phyloP scores from a whole-genome alignment of 2,329 filamentous ascomycete genomes.

The Sphaerulina vaccinii region DNA sequence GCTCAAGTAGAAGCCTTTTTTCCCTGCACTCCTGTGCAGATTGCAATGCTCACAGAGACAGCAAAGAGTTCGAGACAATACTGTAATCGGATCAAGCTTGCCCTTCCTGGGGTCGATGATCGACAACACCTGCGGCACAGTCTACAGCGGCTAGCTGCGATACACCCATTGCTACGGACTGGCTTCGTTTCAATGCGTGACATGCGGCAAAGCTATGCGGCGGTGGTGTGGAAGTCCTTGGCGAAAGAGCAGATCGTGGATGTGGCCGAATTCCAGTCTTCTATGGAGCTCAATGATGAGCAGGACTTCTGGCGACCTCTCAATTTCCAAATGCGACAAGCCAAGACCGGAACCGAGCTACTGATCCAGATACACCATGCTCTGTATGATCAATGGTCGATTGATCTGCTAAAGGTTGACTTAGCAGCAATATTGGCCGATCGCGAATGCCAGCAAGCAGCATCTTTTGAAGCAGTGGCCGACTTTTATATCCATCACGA shows the following conservation, averaged over 20 bases:
- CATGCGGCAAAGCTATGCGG: constrained; percentile 53
- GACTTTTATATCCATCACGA: constrained; percentile 43
- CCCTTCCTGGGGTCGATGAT: constrained; percentile 43
- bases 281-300: constrained; percentile 24
- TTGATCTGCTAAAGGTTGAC: constrained; percentile 69
- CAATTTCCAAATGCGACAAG: constrained; percentile 54
- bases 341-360: constrained; percentile 32
- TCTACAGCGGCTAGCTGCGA: constrained; percentile 50
- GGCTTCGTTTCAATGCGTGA: constrained; percentile 62
- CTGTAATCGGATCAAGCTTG: constrained; percentile 72
- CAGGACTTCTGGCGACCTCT: constrained; percentile 59
- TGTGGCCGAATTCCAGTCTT: constrained; percentile 18
- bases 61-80: constrained; percentile 60
- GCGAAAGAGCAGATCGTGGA: constrained; percentile 32
- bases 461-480: constrained; percentile 62
- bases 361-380: constrained; percentile 73
- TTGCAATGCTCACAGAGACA: constrained; percentile 78
- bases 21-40: constrained; percentile 71
- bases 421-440: constrained; percentile 54
- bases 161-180: constrained; percentile 69
- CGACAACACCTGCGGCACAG: constrained; percentile 37
- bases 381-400: constrained; percentile 90
- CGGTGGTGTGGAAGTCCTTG: constrained; percentile 62
- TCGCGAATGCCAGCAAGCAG: constrained; percentile 41
- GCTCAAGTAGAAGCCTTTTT: constrained; percentile 43